Evolutionary conservation across 441 rosid genomes (phyloP), one percentile per base, ranked within the genome.

Genomic region (Heliophila coronopifolia): DNA sequence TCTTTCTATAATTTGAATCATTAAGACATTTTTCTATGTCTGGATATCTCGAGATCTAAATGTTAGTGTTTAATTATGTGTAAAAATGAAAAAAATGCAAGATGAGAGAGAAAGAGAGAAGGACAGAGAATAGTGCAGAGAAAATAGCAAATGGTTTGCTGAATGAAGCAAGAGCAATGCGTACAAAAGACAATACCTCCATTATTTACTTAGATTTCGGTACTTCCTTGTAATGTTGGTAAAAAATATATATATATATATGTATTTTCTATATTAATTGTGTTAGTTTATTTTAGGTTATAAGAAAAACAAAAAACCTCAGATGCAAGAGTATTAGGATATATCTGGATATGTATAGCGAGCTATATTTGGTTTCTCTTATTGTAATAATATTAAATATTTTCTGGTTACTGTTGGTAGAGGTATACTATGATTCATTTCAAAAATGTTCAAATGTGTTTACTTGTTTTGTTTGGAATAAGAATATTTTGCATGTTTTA

Each of bases 111-210:
- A 83, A 54, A 36, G 49, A 56, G 38, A 24, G 56, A 12, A 33
- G 68, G 16, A 11, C 33, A 54, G 91, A 65, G 68, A 73, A 75
- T 51, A 30, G 57, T 4, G 81, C 86, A 7, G 94, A 80, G 80
- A 82, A 77, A 77, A 73, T 82, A 54, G 97, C 99, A 54, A 71
- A 69, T 51, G 71, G 66, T 56, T 60, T 89, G 59, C 73, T 93
- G 78, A 69, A 66, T 13, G 99, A 89, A 72, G 99, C 99, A 35
- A 84, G 79, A 71, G 66, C 76, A 25, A 73, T 71, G 73, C 86
- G 93, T 50, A 93, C 99, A 27, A 89, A 89, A 77, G 96, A 93
- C 73, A 88, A 93, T 63, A 86, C 97, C 65, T 80, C 97, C 32
- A 62, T 93, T 73, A 62, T 93, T 60, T 82, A 76, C 81, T 67